Conservation (phyloP, 1,139 yeast species). For the Magnusiomyces clavatus region DNA sequence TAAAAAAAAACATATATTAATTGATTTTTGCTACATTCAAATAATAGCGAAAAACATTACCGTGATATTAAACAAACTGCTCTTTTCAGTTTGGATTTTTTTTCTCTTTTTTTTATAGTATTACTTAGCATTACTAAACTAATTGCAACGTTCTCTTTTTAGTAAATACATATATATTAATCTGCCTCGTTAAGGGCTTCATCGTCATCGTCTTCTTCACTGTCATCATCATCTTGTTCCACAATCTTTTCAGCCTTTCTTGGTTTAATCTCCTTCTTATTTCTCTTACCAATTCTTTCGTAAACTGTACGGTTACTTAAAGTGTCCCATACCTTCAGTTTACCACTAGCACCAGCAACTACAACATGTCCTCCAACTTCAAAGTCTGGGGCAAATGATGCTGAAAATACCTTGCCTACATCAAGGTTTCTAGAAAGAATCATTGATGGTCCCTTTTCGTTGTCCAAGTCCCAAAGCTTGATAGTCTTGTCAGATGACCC, state of each 20-base stretch:
- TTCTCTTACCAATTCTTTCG: constrained; percentile 47
- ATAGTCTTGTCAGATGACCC: constrained; percentile 83
- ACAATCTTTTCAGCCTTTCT: constrained; percentile 45
- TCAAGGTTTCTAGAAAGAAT: constrained; percentile 87
- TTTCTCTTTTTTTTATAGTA: no score
- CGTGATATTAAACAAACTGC: no score
- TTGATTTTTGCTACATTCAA: no score
- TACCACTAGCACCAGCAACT: constrained; percentile 82
- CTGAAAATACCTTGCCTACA: constrained; percentile 83
- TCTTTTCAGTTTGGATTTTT: no score
- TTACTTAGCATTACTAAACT: no score
- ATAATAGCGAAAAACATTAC: no score
- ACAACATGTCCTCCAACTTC: constrained; percentile 81
- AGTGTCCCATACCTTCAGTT: constrained; percentile 87
- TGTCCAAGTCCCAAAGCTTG: constrained; percentile 67
- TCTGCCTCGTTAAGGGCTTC: constrained; percentile 9
- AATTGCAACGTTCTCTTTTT: no score
- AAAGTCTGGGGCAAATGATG: constrained; percentile 78
- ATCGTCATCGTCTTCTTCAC: constrained; percentile 39
- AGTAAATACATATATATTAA: no score
- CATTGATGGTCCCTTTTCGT: constrained; percentile 64
- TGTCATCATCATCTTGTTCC: constrained; percentile 51
- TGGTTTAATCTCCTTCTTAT: constrained; percentile 40
- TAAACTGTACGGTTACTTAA: constrained; percentile 78
- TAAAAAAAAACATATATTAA: no score